These are phyloP conservation scores for Boletus barrowsii DNA, from an alignment of 768 basidiomycete species.

Conservation along the genomic window DNA sequence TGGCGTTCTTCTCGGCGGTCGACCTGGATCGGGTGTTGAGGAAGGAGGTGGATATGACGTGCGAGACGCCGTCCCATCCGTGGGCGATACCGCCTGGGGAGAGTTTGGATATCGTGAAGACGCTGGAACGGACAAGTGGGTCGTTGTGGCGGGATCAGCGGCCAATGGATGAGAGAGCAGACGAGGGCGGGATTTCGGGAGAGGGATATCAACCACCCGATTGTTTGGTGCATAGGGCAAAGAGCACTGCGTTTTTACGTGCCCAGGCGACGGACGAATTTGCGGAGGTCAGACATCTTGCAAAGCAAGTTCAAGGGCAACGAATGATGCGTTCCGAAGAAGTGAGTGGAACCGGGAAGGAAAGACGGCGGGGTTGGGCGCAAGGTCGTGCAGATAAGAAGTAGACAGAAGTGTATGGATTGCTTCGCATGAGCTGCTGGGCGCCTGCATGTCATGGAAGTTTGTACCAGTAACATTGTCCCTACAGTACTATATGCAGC, in stretches of 20 bases:
- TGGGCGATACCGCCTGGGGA: conserved; percentile 83
- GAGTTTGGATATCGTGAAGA: conserved; percentile 64
- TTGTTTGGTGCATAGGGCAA: conserved; percentile 64
- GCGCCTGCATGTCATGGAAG: too few species aligned
- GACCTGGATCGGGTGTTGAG: conserved; percentile 88
- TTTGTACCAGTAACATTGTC: too few species aligned
- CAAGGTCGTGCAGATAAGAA: conserved; percentile 2
- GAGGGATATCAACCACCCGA: conserved; percentile 53
- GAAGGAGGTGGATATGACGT: conserved; percentile 96
- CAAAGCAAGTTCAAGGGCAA: conserved; percentile 39
- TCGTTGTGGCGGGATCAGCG: conserved; percentile 59
- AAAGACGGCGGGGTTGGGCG: conserved; percentile 11
- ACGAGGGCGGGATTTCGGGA: conserved; percentile 8
- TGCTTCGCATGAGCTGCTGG: too few species aligned
- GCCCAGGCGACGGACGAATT: conserved; percentile 77
- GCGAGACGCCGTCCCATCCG: conserved; percentile 91
- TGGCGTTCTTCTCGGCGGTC: conserved; percentile 96
- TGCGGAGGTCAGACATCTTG: conserved; percentile 66
- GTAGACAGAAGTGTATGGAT: conserved; percentile 16
- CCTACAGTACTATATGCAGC: too few species aligned
- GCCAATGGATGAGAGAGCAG: conserved; percentile 41
- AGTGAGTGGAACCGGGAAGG: neutral
- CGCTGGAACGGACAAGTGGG: conserved; percentile 71
- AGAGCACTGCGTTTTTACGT: conserved; percentile 61
- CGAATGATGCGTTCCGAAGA: neutral